These are phyloP conservation scores for Ephemerocybe angulata DNA, from an alignment of 768 basidiomycete species.

Conservation along the genomic window DNA sequence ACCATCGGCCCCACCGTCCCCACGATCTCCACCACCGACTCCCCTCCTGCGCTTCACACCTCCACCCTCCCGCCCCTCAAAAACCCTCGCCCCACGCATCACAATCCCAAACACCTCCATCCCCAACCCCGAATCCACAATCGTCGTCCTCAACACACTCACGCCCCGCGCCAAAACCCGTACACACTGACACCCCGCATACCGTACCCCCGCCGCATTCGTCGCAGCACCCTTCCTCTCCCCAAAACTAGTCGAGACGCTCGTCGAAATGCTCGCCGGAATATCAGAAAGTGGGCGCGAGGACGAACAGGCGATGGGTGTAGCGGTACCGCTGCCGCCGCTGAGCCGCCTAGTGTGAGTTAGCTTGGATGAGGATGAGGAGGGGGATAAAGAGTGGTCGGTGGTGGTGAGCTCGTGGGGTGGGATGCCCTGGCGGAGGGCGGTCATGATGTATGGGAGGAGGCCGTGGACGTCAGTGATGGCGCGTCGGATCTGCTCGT, in stretches of 20 bases:
- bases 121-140: slow-evolving; percentile 81
- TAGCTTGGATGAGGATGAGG: too few species aligned
- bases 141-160: slow-evolving; percentile 74
- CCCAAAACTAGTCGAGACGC: background rate
- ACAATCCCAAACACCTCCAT: slow-evolving; percentile 60
- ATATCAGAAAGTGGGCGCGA: too few species aligned
- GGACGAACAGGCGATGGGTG: too few species aligned
- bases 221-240: background rate
- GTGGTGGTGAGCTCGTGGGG: background rate
- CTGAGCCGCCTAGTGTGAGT: too few species aligned
- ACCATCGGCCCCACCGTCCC: too few species aligned
- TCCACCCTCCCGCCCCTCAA: background rate
- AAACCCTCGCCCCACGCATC: slow-evolving; percentile 13
- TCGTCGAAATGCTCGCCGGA: background rate
- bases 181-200: slow-evolving; percentile 83
- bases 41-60: slow-evolving; percentile 26
- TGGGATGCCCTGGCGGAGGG: background rate
- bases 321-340: too few species aligned
- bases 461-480: slow-evolving; percentile 60
- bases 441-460: slow-evolving; percentile 21
- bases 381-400: too few species aligned
- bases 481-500: slow-evolving; percentile 66
- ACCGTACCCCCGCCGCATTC: slow-evolving; percentile 66
- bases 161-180: slow-evolving; percentile 78
- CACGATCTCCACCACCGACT: slow-evolving; percentile 23